These are phyloP conservation scores for Boechera divaricarpa DNA, from an alignment of 345 rosid species.

Conservation along the genomic window DNA sequence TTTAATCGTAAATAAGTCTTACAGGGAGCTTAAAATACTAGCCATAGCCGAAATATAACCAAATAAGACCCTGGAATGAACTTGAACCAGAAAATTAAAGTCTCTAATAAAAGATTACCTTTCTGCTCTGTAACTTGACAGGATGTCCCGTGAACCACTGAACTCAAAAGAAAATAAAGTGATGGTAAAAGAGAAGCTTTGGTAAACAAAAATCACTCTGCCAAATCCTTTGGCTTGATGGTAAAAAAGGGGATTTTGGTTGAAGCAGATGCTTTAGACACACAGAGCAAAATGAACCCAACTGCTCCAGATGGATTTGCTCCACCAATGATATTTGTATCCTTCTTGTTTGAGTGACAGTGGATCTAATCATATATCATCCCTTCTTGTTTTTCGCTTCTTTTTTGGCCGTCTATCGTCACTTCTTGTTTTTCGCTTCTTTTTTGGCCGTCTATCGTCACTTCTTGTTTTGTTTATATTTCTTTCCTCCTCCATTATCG, in stretches of 20 bases:
- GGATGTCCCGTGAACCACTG: not conserved
- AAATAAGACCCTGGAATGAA: not conserved
- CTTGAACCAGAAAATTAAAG: not conserved
- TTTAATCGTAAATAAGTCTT: not conserved
- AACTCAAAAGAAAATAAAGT: not conserved
- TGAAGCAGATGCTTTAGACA: not conserved
- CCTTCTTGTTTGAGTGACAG: not conserved
- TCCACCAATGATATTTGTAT: not conserved
- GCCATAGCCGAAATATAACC: not conserved
- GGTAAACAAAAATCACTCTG: not conserved
- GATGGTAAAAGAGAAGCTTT: not conserved
- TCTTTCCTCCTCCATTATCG: not conserved
- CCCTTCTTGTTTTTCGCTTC: not conserved
- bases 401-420: not conserved
- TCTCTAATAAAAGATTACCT: not conserved
- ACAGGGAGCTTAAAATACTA: conserved; percentile 1
- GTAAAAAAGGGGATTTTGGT: not conserved
- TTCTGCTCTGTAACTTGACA: not conserved
- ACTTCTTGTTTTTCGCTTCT: not conserved
- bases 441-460: not conserved
- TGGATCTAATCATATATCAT: not conserved
- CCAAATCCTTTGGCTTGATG: not conserved
- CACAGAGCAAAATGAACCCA: not conserved
- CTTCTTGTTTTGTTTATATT: not conserved
- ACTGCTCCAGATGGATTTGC: not conserved